Conservation (phyloP, 352 stramenopile species). For the Pythium phragmitis region DNA sequence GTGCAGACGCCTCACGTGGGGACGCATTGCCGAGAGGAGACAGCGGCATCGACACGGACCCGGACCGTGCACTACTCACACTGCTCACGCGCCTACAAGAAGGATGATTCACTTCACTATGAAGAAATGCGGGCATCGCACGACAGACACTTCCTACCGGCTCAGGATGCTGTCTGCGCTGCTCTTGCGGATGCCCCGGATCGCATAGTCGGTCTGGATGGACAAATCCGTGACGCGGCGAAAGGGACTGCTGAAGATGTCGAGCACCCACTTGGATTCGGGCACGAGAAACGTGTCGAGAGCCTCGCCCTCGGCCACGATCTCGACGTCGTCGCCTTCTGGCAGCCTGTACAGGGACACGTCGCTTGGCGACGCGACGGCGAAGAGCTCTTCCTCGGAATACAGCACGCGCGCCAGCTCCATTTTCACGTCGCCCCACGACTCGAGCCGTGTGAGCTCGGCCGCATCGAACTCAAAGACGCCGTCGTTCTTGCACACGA, state of each 20-base stretch:
- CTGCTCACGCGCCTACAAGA: constrained; percentile 10
- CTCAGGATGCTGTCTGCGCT: constrained; percentile 25
- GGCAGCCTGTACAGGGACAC: constrained; percentile 62
- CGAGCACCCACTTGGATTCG: constrained; percentile 72
- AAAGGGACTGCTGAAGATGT: constrained; percentile 69
- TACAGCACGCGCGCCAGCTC: constrained; percentile 57
- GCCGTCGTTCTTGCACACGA: constrained; percentile 82
- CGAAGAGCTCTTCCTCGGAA: constrained; percentile 72
- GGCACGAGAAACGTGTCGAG: constrained; percentile 27
- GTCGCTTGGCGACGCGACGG: constrained; percentile 49
- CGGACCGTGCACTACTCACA: constrained; percentile 8
- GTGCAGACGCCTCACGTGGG: neutral
- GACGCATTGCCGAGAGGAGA: constrained; percentile 26
- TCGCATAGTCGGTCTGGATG: constrained; percentile 57
- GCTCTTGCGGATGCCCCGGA: constrained; percentile 45
- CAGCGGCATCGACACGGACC: constrained; percentile 12
- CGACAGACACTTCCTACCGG: neutral
- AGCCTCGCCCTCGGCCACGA: constrained; percentile 16
- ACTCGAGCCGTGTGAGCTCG: constrained; percentile 26
- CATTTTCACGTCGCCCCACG: constrained; percentile 60
- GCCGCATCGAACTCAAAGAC: constrained; percentile 66
- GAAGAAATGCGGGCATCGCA: neutral
- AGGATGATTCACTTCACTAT: neutral
- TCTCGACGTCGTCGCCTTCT: constrained; percentile 43
- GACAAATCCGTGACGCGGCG: constrained; percentile 46